These are phyloP conservation scores for Podila clonocystis DNA, from an alignment of 192 early-diverging fungal genomes.

Conservation along the genomic window DNA sequence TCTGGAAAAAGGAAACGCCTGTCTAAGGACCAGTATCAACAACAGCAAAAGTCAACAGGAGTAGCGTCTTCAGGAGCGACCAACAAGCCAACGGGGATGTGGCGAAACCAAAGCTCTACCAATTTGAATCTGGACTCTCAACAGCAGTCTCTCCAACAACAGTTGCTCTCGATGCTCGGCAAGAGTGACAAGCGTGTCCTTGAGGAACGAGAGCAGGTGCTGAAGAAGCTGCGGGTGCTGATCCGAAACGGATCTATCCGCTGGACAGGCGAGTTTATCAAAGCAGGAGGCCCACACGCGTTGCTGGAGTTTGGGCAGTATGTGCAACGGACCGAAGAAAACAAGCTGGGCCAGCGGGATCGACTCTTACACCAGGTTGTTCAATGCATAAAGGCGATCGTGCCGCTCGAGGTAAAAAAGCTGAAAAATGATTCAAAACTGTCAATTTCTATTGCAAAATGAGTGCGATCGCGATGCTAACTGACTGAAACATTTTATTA, in stretches of 20 bases:
- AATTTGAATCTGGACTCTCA: not conserved
- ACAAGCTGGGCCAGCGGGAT: constrained; percentile 37
- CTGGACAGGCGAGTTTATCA: constrained; percentile 50
- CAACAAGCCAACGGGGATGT: constrained; percentile 10
- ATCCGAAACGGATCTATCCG: constrained; percentile 48
- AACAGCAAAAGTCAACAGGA: not conserved
- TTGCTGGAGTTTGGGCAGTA: constrained; percentile 28
- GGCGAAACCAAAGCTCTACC: constrained; percentile 25
- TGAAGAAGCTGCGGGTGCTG: constrained; percentile 41
- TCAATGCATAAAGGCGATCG: constrained; percentile 43
- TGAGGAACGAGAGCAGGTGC: constrained; percentile 40
- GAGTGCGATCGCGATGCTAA: too few species aligned
- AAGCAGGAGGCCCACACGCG: constrained; percentile 29
- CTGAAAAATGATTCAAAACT: not conserved
- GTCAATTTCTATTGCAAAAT: not conserved
- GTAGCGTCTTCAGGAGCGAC: too few species aligned
- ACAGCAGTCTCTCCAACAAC: constrained; percentile 28
- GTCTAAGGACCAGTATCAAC: constrained; percentile 5
- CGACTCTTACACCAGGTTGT: constrained; percentile 30
- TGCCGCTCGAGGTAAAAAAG: constrained; percentile 18
- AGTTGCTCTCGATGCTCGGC: constrained; percentile 20
- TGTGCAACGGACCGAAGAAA: constrained; percentile 34
- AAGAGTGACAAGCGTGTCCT: constrained; percentile 18
- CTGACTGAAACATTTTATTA: not conserved
- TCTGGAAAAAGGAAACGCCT: constrained; percentile 29